phyloP scores from a whole-genome alignment of 2,329 filamentous ascomycete species.

The Fusarium domesticum region DNA sequence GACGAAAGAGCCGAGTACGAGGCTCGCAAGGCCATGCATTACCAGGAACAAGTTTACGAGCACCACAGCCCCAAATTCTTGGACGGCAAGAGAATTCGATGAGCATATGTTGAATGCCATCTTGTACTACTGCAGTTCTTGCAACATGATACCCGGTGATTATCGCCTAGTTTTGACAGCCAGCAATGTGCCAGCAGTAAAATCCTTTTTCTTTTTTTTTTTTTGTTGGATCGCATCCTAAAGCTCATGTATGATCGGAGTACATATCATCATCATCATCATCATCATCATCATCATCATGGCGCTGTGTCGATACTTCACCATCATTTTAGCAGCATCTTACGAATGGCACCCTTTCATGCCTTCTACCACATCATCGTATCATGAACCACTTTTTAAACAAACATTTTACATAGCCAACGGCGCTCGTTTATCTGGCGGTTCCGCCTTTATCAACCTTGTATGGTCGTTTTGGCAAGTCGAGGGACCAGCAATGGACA shows the following conservation, averaged over 20 bases:
- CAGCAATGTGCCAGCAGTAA: not conserved
- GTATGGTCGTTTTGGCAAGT: not conserved
- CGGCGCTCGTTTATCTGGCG: not conserved
- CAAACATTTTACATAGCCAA: not conserved
- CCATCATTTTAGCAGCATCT: no score
- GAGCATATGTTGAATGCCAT: constrained; percentile 1
- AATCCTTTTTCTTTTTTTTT: no score
- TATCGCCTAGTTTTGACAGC: not conserved
- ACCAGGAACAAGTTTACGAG: constrained; percentile 49
- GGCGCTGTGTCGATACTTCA: no score
- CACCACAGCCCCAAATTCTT: constrained; percentile 51
- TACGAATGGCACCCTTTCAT: not conserved
- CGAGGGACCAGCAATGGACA: not conserved
- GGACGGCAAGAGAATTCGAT: constrained; percentile 51
- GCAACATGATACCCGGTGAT: constrained; percentile 29
- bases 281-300: no score
- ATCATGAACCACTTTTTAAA: not conserved
- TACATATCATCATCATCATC: not conserved
- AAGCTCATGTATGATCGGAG: not conserved
- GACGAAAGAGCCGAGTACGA: constrained; percentile 61
- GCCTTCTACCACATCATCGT: not conserved
- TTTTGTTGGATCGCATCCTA: not conserved
- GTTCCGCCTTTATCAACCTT: not conserved
- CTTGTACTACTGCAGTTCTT: constrained; percentile 9
- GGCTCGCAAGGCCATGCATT: constrained; percentile 47